phyloP scores from a whole-genome alignment of 768 basidiomycete species.

The Termitomyces sp. region DNA sequence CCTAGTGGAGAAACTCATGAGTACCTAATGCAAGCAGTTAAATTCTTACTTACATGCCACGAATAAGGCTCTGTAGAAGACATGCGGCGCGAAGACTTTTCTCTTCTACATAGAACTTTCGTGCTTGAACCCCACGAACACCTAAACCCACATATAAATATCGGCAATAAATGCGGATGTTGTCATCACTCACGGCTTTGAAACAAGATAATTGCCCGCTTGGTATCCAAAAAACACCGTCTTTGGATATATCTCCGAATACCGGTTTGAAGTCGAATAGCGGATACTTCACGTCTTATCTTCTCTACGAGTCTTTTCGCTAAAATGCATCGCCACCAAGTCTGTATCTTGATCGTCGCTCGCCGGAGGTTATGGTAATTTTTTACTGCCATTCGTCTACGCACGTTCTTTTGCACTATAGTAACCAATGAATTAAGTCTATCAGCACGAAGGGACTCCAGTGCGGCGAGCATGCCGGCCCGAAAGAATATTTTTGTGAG shows the following conservation, averaged over 20 bases:
- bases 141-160: constrained; percentile 33
- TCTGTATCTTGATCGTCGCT: constrained; percentile 83
- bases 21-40: neutral
- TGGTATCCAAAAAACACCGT: constrained; percentile 57
- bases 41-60: constrained; percentile 65
- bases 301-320: constrained; percentile 67
- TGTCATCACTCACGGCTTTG: constrained; percentile 71
- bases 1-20: constrained; percentile 31
- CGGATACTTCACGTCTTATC: constrained; percentile 70
- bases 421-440: constrained; percentile 89
- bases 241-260: constrained; percentile 72
- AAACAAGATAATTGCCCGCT: constrained; percentile 58
- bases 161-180: neutral
- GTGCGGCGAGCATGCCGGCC: constrained; percentile 95
- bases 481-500: constrained; percentile 99
- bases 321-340: constrained; percentile 88
- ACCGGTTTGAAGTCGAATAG: constrained; percentile 68
- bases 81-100: constrained; percentile 59
- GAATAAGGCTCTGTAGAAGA: constrained; percentile 73
- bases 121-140: constrained; percentile 68
- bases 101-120: constrained; percentile 51
- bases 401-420: constrained; percentile 96
- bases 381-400: constrained; percentile 77
- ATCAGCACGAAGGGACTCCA: constrained; percentile 86
- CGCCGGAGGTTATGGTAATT: constrained; percentile 65